phyloP scores from a whole-genome alignment of 2,329 filamentous ascomycete genomes.

The Epichloe sp. region DNA sequence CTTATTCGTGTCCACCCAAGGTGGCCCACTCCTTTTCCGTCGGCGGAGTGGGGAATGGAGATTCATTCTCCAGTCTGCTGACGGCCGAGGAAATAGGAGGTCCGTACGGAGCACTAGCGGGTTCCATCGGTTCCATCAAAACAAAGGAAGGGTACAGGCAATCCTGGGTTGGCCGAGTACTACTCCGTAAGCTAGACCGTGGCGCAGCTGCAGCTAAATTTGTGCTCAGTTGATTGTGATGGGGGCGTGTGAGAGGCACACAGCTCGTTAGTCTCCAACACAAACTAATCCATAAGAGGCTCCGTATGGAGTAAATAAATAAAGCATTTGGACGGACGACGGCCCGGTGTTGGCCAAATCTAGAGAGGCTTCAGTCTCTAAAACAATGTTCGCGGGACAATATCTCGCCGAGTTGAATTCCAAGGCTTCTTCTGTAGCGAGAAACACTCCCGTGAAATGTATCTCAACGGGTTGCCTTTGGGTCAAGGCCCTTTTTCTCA shows the following conservation, averaged over 20 bases:
- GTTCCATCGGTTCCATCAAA: too few species aligned
- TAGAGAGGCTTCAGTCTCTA: background rate
- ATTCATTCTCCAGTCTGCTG: too few species aligned
- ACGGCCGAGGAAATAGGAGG: too few species aligned
- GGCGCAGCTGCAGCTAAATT: background rate
- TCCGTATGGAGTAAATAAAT: background rate
- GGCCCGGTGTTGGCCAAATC: background rate
- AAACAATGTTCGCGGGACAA: background rate
- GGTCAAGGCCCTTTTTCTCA: too few species aligned
- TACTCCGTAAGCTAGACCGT: background rate
- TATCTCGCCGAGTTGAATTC: background rate
- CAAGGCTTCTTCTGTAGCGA: background rate
- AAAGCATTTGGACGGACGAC: background rate
- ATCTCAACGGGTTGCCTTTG: too few species aligned
- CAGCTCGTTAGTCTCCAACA: background rate
- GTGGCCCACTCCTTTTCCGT: background rate
- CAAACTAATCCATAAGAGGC: too few species aligned
- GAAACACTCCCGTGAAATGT: too few species aligned
- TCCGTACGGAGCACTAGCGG: too few species aligned
- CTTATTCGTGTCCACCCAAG: background rate
- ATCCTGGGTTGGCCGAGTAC: background rate
- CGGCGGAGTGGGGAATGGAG: conserved; percentile 1
- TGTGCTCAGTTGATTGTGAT: background rate
- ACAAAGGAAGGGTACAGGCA: background rate
- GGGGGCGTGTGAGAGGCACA: background rate